Evolutionary conservation across 768 basidiomycete genomes (phyloP), one percentile per base, ranked within the genome.

Genomic region (Clitopilus hobsonii): DNA sequence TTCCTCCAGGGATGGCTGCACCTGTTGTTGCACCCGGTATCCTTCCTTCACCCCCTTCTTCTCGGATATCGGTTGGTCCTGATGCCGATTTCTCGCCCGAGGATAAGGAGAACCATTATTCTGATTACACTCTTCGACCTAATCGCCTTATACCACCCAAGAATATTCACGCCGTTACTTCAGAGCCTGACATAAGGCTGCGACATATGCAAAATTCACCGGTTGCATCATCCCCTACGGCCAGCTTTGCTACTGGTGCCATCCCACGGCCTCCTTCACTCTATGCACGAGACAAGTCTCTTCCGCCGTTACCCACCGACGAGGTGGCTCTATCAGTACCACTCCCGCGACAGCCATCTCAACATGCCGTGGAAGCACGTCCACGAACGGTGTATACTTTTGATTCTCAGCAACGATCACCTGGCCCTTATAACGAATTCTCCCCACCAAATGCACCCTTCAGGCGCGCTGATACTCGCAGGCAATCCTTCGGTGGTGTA

Each of bases 401-500:
- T 58, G 84, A 86, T 63, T 74, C 81, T 56, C 80, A 77, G 29
- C 78, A 77, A 45, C 60, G 75, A 28, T 72, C 75, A 16, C 72
- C 75, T n/a, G 75, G 75, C 7, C 66, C 73, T n/a, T 45, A 45
- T 20, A 69, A 78, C 45, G 81, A 80, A 55, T 83, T 88, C 61
- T 60, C 77, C 6, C 84, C 83, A 26, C 86, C 87, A 2, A 78
- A 82, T 50, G 80, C 84, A 2, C 78, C 85, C 2, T 90, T 89
- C 76, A 79, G 80, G 38, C 71, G 62, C 16, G 54, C 64, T 36
- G 88, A 89, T 54, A 59, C 61, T 30, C 77, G 91, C 57, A 76
- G 91, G 41, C 91, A 91, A 65, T 93, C 91, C 2, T 91, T 92
- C 57, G 75, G 83, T 36, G 91, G 90, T 16, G 70, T 82, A 20